phyloP scores from a whole-genome alignment of 495 filamentous ascomycete species.

The Aspergillus affinis region DNA sequence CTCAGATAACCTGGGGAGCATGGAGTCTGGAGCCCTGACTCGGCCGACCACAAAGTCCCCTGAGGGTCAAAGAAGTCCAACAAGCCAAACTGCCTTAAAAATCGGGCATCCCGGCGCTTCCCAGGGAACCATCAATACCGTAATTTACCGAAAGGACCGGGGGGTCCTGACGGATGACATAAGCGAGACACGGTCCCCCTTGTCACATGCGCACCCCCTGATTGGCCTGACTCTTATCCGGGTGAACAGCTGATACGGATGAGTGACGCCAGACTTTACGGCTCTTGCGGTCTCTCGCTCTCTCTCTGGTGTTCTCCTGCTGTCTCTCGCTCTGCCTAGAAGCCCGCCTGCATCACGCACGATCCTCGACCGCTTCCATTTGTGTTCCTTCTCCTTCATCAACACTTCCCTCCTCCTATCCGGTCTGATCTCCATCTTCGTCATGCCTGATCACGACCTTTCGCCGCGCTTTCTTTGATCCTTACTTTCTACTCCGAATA shows the following conservation, averaged over 20 bases:
- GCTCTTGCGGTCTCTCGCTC: constrained; percentile 10
- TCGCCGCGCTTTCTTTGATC: constrained; percentile 15
- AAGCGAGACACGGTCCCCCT: constrained; percentile 3
- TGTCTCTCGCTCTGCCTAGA: constrained; percentile 3
- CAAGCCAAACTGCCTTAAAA: no score
- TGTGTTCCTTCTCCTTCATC: constrained; percentile 1
- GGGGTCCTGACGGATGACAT: constrained; percentile 16
- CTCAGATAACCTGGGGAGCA: no score
- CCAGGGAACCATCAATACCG: no score
- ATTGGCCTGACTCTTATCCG: constrained; percentile 16
- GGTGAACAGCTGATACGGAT: constrained; percentile 26
- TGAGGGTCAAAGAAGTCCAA: no score
- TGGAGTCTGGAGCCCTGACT: no score
- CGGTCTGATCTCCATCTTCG: constrained; percentile 10
- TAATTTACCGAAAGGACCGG: constrained; percentile 3
- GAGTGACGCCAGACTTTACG: constrained; percentile 27
- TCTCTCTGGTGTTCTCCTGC: constrained; percentile 7
- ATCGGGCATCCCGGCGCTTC: no score
- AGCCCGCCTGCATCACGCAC: no score
- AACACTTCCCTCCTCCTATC: constrained; percentile 1
- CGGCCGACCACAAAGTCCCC: no score
- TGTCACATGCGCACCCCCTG: constrained; percentile 19
- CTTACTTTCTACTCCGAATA: constrained; percentile 6
- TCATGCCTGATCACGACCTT: constrained; percentile 9
- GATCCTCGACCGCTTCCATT: no score